Evolutionary conservation across 805 yeast species (phyloP).

Genomic region (Kazachstania kunashirensis): DNA sequence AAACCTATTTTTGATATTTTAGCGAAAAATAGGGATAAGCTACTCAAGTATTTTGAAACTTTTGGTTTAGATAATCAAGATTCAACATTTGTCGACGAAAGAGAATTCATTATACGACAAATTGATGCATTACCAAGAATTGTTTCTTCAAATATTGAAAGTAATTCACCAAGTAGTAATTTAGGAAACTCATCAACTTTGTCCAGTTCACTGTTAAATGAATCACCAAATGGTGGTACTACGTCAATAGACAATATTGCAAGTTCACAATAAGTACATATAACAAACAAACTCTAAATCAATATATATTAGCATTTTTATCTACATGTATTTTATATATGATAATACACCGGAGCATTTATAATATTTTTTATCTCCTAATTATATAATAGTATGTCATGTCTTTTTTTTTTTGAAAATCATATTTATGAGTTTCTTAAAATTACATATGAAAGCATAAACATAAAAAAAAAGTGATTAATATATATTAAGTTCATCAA

Average conservation of each 20-base stretch:
- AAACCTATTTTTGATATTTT: slow-evolving; percentile 73
- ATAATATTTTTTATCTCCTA: too few species aligned
- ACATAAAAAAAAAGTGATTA: too few species aligned
- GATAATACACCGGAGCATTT: too few species aligned
- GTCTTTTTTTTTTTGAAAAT: too few species aligned
- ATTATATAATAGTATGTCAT: too few species aligned
- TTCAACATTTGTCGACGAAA: slow-evolving; percentile 62
- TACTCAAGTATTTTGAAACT: slow-evolving; percentile 55
- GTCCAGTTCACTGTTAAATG: neutral
- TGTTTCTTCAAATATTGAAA: slow-evolving; percentile 21
- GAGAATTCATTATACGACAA: slow-evolving; percentile 66
- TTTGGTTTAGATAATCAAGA: slow-evolving; percentile 54
- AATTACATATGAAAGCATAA: too few species aligned
- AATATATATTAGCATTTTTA: too few species aligned
- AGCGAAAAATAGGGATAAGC: slow-evolving; percentile 70
- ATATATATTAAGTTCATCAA: too few species aligned
- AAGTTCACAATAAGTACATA: neutral
- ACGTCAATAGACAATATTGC: neutral
- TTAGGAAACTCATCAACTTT: neutral
- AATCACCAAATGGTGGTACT: neutral
- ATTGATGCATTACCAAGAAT: slow-evolving; percentile 64
- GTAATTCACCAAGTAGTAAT: neutral
- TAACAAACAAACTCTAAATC: neutral
- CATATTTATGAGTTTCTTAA: too few species aligned
- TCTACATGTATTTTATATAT: too few species aligned